phyloP scores from a whole-genome alignment of 1,139 yeast species.

The Eremothecium cymbalariae region DNA sequence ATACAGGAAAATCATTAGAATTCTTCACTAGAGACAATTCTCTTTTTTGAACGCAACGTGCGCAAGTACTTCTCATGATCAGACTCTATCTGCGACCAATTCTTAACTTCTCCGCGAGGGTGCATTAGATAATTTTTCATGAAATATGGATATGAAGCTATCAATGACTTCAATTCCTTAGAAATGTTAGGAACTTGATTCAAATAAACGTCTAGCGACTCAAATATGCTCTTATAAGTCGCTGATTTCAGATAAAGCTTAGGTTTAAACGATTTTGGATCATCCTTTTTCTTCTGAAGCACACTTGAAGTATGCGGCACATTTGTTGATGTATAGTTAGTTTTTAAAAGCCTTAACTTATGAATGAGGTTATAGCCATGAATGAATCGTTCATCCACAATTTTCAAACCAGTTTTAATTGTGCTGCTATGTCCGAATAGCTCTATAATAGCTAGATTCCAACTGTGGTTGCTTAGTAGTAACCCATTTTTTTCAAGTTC shows the following conservation, averaged over 20 bases:
- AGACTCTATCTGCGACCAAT: constrained; percentile 23
- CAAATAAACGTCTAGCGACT: constrained; percentile 25
- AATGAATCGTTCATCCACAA: constrained; percentile 36
- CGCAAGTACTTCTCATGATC: constrained; percentile 16
- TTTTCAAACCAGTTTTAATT: constrained; percentile 32
- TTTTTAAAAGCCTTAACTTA: constrained; percentile 21
- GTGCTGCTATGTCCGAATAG: constrained; percentile 28
- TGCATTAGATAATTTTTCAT: constrained; percentile 28
- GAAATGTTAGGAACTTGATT: constrained; percentile 13
- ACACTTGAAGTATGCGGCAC: too few relatives aligned
- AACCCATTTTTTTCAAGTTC: constrained; percentile 32
- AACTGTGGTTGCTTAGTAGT: constrained; percentile 33
- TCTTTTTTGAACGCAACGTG: constrained; percentile 18
- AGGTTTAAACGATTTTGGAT: constrained; percentile 22
- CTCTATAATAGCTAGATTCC: constrained; percentile 36
- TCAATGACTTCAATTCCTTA: constrained; percentile 12
- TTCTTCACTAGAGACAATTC: constrained; percentile 12
- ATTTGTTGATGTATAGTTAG: too few relatives aligned
- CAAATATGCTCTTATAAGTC: constrained; percentile 39
- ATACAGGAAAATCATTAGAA: constrained; percentile 4
- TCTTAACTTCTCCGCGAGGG: constrained; percentile 17
- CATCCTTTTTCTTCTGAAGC: constrained; percentile 19
- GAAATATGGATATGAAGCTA: constrained; percentile 22
- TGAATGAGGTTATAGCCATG: constrained; percentile 33
- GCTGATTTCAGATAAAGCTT: constrained; percentile 36